These are phyloP conservation scores for Choiromyces venosus DNA, from an alignment of 495 filamentous ascomycete species.

Conservation along the genomic window DNA sequence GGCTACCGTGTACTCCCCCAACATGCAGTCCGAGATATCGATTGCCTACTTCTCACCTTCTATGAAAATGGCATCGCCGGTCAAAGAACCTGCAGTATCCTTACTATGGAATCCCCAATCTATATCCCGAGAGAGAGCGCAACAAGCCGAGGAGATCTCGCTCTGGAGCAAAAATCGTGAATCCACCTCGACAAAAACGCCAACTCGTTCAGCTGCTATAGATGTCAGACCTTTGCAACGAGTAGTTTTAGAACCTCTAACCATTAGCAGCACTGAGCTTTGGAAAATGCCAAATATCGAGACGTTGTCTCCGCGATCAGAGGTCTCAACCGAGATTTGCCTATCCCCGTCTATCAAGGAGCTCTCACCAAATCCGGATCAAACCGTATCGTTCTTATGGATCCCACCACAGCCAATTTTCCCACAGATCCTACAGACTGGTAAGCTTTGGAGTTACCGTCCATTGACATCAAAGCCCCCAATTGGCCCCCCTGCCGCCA, in stretches of 20 bases:
- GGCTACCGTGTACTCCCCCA: conserved; percentile 28
- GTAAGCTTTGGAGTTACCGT: conserved; percentile 15
- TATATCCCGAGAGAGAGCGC: neutral
- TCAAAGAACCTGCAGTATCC: neutral
- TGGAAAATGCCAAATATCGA: neutral
- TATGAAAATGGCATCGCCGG: neutral
- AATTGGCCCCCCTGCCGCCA: conserved; percentile 5
- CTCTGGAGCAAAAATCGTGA: neutral
- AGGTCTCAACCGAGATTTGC: neutral
- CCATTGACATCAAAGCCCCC: conserved; percentile 5
- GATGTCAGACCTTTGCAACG: neutral
- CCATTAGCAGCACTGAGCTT: neutral
- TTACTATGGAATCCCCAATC: neutral
- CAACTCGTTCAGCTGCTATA: neutral
- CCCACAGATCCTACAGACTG: neutral
- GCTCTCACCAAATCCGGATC: conserved; percentile 1
- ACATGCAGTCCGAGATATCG: conserved; percentile 10
- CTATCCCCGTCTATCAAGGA: conserved; percentile 12
- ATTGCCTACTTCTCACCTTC: neutral
- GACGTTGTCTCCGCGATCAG: neutral
- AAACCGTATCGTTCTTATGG: conserved; percentile 19
- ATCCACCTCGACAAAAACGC: neutral
- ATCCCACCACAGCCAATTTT: neutral
- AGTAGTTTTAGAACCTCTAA: neutral
- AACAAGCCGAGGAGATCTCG: neutral